Percentiles rank a stretch among this genome's conserved stretches.
Conservation (phyloP, 2,329 filamentous ascomycete species). For the Cladophialophora yegresii region DNA sequence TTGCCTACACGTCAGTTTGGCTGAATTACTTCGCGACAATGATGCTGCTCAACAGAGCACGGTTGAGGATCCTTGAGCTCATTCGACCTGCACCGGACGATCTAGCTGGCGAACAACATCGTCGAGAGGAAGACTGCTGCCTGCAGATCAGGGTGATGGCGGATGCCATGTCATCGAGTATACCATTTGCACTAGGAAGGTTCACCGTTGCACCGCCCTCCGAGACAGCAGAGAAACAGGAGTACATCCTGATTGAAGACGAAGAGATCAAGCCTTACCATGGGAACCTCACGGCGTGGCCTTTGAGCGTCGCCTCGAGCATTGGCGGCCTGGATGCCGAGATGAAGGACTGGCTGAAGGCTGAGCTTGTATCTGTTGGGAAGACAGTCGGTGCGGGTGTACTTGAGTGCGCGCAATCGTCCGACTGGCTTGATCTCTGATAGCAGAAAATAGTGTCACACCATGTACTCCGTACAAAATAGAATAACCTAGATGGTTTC, state of each 20-base stretch:
- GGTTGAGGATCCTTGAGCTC: constrained; percentile 33
- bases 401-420: not conserved
- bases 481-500: no score
- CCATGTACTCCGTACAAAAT: no score
- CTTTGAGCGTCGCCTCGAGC: constrained; percentile 17
- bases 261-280: constrained; percentile 18
- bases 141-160: constrained; percentile 10
- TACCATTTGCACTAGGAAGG: constrained; percentile 19
- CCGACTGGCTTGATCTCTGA: constrained; percentile 4
- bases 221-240: not conserved
- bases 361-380: constrained; percentile 7
- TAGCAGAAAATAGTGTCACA: no score
- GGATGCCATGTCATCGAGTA: constrained; percentile 14
- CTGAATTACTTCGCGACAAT: constrained; percentile 36
- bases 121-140: constrained; percentile 5
- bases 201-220: constrained; percentile 5
- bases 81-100: constrained; percentile 30
- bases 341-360: constrained; percentile 11
- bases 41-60: constrained; percentile 37
- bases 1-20: constrained; percentile 37
- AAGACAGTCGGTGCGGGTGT: constrained; percentile 13
- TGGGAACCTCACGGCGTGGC: constrained; percentile 16
- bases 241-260: not conserved
- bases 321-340: constrained; percentile 7
- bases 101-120: constrained; percentile 14